Conservation (phyloP, 2,329 filamentous ascomycete genomes). For the Periconia macrospinosa region DNA sequence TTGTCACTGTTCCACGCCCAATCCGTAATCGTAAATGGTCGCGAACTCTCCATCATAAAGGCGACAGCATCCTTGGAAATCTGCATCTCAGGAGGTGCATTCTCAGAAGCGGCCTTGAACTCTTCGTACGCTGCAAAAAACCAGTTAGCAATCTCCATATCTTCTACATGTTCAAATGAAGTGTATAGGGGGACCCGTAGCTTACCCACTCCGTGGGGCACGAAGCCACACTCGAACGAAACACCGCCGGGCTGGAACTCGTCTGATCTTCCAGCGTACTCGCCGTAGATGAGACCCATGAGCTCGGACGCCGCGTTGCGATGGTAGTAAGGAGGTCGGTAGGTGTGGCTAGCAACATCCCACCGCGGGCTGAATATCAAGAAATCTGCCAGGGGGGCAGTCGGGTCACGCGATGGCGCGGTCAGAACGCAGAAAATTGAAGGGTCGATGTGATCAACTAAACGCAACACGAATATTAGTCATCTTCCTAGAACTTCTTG, state of each 20-base stretch:
- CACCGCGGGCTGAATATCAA: conserved; percentile 67
- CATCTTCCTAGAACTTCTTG: neutral
- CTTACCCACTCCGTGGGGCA: conserved; percentile 58
- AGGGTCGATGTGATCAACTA: conserved; percentile 75
- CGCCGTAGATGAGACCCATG: conserved; percentile 65
- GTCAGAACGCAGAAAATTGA: conserved; percentile 73
- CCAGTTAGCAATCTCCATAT: neutral
- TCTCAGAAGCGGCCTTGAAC: conserved; percentile 58
- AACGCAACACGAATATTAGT: neutral
- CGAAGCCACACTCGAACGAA: conserved; percentile 70
- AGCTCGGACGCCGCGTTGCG: conserved; percentile 68
- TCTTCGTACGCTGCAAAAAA: conserved; percentile 53
- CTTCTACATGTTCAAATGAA: neutral
- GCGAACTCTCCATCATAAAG: conserved; percentile 63
- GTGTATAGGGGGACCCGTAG: neutral
- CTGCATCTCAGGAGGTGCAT: conserved; percentile 40
- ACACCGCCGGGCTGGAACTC: conserved; percentile 65
- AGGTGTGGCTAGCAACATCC: conserved; percentile 52
- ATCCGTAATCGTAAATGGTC: conserved; percentile 40
- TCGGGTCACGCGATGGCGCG: conserved; percentile 57
- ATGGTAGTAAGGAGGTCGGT: conserved; percentile 61
- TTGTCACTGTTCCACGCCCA: conserved; percentile 43
- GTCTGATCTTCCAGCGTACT: conserved; percentile 54
- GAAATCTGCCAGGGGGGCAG: conserved; percentile 67
- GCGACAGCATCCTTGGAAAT: conserved; percentile 59